Conservation (phyloP, 768 basidiomycete genomes). For the Tylopilus sp. region DNA sequence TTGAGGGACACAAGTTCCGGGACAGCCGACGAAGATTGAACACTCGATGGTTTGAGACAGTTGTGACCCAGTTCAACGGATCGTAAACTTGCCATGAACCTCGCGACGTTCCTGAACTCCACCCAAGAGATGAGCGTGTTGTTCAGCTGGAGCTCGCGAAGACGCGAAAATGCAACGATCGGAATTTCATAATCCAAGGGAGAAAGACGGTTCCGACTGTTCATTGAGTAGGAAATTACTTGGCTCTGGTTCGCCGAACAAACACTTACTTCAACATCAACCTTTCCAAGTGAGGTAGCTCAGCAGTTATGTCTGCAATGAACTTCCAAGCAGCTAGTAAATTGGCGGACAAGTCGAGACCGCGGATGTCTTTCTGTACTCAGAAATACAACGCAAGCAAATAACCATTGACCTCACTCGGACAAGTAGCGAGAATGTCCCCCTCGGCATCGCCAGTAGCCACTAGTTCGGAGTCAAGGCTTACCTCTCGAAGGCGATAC, state of each 20-base stretch:
- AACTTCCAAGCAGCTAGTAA: constrained; percentile 70
- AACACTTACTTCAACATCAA: constrained; percentile 75
- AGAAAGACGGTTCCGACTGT: constrained; percentile 67
- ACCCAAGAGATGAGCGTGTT: constrained; percentile 69
- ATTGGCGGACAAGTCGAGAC: constrained; percentile 76
- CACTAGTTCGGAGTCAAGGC: constrained; percentile 70
- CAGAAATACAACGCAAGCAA: constrained; percentile 8
- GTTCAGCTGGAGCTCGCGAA: constrained; percentile 73
- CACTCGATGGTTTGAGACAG: constrained; percentile 37
- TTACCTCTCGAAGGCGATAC: constrained; percentile 68
- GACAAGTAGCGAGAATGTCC: constrained; percentile 54
- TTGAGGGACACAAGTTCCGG: constrained; percentile 53
- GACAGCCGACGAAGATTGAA: constrained; percentile 7
- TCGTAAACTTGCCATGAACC: constrained; percentile 51
- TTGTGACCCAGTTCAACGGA: constrained; percentile 74
- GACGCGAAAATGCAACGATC: constrained; percentile 41
- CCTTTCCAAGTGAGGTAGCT: constrained; percentile 58
- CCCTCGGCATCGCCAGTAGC: constrained; percentile 48
- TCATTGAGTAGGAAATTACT: constrained; percentile 11
- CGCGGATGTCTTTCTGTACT: constrained; percentile 57
- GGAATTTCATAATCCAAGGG: constrained; percentile 35
- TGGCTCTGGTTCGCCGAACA: constrained; percentile 9
- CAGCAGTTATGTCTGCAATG: constrained; percentile 58
- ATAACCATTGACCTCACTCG: constrained; percentile 48
- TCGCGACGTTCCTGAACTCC: constrained; percentile 52